phyloP scores from a whole-genome alignment of 179 eudicot species.

The Spinacia oleracea region DNA sequence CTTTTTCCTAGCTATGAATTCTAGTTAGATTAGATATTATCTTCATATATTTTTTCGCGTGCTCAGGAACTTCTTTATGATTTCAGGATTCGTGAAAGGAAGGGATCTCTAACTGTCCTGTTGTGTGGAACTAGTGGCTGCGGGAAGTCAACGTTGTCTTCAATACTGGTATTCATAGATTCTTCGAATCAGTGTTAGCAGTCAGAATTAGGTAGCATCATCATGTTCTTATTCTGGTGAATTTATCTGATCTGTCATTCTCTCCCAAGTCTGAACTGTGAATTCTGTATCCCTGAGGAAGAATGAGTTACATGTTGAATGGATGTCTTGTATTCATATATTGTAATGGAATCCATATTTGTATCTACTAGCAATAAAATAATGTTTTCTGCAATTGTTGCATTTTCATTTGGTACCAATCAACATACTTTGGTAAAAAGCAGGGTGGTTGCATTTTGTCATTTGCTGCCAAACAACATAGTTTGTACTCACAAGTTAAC shows the following conservation, averaged over 20 bases:
- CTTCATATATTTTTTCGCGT: background rate
- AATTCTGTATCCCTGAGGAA: background rate
- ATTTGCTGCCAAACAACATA: too few relatives aligned
- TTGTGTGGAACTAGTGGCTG: conserved; percentile 99
- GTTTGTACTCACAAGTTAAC: too few relatives aligned
- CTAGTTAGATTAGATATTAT: background rate
- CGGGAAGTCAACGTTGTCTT: conserved; percentile 94
- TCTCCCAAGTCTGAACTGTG: background rate
- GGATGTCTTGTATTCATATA: background rate
- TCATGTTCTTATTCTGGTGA: conserved; percentile 1
- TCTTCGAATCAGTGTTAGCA: conserved; percentile 8
- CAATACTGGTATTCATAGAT: conserved; percentile 66
- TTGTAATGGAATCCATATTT: background rate
- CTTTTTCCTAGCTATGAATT: background rate
- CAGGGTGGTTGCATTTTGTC: too few relatives aligned
- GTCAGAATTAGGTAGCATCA: conserved; percentile 13
- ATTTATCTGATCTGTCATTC: background rate
- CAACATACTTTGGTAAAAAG: too few relatives aligned
- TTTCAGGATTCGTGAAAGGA: conserved; percentile 89
- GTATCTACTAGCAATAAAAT: too few relatives aligned
- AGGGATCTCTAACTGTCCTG: conserved; percentile 85
- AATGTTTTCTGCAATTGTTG: too few relatives aligned
- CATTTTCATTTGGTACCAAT: too few relatives aligned
- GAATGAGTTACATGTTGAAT: background rate
- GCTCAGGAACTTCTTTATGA: conserved; percentile 10